Base-by-base conservation (phyloP, 73 alveolate genomes). In the Paramecium sonneborni region DNA sequence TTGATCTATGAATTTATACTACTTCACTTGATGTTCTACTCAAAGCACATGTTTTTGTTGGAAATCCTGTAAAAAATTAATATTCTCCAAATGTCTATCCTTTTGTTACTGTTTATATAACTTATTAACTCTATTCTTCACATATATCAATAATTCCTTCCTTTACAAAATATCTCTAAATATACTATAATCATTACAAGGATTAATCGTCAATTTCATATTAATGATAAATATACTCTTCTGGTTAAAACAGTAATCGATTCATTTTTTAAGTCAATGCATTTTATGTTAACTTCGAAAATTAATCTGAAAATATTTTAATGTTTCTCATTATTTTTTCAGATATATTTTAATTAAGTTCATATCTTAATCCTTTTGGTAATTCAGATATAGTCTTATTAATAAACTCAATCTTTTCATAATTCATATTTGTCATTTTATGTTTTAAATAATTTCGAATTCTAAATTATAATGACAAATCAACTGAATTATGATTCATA, bases 71-170 rank as follows among this genome's bases (percentile, higher is more conserved):
- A 58, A 86, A 86, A 86, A 86, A 86, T 38, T 74, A 57, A 48
- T 62, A 62, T 56, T 86, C 93, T 0, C 93, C 93, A 86, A 86
- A 86, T 15, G 87, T 39, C 18, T 74, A 7, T n/a, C 87, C 87
- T 74, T 37, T 74, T 0, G 21, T 74, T 34, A 74, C 20, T 74
- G 38, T 30, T 74, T 74, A 74, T 20, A 74, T 28, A 11, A 37
- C 57, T 39, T 37, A 28, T 74, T 39, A 18, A n/a, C 87, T 74
- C 20, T 37, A 18, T 74, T 74, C 67, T 37, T 74, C 87, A 3
- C 37, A 34, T 15, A 74, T 37, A 37, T 74, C 56, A 21, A 74
- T 20, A 28, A 23, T 39, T 74, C 87, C 87, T 74, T 74, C 87
- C 30, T 74, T 34, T 37, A 74, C 58, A 34, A 14, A 74, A 74